These are phyloP conservation scores for Lachancea meyersii DNA, from an alignment of 805 yeast genomes.

Conservation along the genomic window DNA sequence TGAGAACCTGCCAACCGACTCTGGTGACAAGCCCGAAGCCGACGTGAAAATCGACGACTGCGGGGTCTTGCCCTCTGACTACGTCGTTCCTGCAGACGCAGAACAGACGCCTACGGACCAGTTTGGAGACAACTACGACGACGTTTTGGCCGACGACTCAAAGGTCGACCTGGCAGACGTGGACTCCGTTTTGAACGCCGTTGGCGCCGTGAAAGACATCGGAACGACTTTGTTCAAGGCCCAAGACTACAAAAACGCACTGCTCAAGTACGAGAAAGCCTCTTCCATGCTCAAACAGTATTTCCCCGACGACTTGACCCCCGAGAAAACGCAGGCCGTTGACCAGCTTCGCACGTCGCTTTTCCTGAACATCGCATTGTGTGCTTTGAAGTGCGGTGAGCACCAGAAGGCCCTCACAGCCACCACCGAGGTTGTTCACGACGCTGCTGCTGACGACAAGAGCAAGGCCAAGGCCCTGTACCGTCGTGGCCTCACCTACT, in stretches of 20 bases:
- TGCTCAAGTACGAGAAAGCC: conserved; percentile 68
- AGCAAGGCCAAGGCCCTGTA: conserved; percentile 79
- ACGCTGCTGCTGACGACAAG: conserved; percentile 51
- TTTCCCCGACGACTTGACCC: conserved; percentile 50
- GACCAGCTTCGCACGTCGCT: conserved; percentile 55
- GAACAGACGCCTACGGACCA: conserved; percentile 56
- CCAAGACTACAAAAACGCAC: conserved; percentile 51
- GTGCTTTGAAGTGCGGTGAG: conserved; percentile 57
- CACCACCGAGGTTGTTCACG: conserved; percentile 61
- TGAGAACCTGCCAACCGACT: conserved; percentile 59
- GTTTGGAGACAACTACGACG: conserved; percentile 80
- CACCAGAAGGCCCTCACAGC: conserved; percentile 50
- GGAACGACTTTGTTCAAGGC: conserved; percentile 73
- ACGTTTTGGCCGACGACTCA: conserved; percentile 66
- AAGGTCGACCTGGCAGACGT: conserved; percentile 52
- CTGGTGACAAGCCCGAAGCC: conserved; percentile 61
- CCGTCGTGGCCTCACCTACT: conserved; percentile 76
- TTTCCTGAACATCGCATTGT: conserved; percentile 67
- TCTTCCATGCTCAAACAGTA: conserved; percentile 61
- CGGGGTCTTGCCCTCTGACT: conserved; percentile 68
- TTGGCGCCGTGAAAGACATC: conserved; percentile 58
- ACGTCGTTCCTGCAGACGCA: conserved; percentile 40
- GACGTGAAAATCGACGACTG: conserved; percentile 71
- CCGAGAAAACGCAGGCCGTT: conserved; percentile 45
- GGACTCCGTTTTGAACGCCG: conserved; percentile 62